Base-by-base conservation (phyloP, 306 rosid genomes). In the Echinosophora koreensis region DNA sequence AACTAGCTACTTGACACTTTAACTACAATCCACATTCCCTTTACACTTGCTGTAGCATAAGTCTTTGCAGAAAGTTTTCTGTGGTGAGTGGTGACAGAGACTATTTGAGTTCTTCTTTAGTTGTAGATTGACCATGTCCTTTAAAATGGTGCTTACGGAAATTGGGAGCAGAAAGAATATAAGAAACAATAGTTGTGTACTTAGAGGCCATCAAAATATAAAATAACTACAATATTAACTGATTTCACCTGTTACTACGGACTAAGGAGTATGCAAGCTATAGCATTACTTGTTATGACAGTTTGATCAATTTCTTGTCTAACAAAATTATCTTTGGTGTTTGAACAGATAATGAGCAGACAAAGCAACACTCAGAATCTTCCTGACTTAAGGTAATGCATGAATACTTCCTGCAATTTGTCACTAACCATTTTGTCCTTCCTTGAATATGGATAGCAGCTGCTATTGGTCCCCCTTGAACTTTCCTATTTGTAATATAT, bases 341-440 rank as follows among this genome's bases (percentile, higher is more conserved):
- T 50, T 60, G 56, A 61, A 73, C 94, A 89, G 94, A 84, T 80
- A 76, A 86, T 56, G 65, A 74, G 50, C 47, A 32, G 32, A 42
- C 63, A 3, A 35, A 27, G 77, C 74, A 41, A 44, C 71, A 39
- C 44, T 65, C 46, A 39, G 39, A 39, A 64, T 65, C 76, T 66
- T 78, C 52, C 78, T 83, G 71, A 79, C 77, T 83, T 56, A 82
- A 78, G 90, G 85, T 81, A 70, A 80, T 80, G 38, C 66, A 54
- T 62, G 66, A 54, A 57, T 58, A 52, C 52, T 42, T 27, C 27
- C 55, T 27, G 52, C 59, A 46, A 18, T 51, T 42, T 28, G 22
- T 71, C 17, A 52, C 46, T 74, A 42, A 41, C 9, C 46, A 71
- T 76, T 76, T 66, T 11, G 15, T 71, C 27, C 11, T 57, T 42